Percentiles rank a stretch among this genome's conserved stretches.
phyloP scores from a whole-genome alignment of 495 filamentous ascomycete genomes.

The Hyaloscypha bicolor region DNA sequence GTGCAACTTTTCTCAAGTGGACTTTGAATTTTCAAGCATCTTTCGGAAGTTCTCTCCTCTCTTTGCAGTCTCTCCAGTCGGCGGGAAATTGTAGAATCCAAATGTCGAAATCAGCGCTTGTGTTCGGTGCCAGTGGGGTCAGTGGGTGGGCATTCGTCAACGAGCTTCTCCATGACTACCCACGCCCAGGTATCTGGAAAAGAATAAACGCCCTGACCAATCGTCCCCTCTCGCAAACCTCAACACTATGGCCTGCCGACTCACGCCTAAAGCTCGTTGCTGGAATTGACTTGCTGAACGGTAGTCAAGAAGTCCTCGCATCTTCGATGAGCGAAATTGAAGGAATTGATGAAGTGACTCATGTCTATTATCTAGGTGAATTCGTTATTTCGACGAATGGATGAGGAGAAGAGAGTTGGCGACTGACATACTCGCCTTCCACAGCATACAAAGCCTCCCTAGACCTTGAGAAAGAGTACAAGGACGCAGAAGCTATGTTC shows the following conservation, averaged over 20 bases:
- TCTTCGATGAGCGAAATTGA: constrained; percentile 7
- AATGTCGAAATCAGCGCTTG: too few species aligned
- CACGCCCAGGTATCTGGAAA: constrained; percentile 33
- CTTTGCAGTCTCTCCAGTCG: too few species aligned
- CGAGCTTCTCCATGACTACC: constrained; percentile 40
- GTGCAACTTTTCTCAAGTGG: too few species aligned
- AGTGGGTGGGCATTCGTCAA: constrained; percentile 15
- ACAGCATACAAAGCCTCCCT: constrained; percentile 37
- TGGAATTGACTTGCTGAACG: constrained; percentile 39
- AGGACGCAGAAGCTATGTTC: constrained; percentile 15
- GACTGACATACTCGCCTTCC: too few species aligned
- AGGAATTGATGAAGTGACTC: constrained; percentile 35
- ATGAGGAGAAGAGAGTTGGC: too few species aligned
- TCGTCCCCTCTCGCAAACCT: constrained; percentile 35
- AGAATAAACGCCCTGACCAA: constrained; percentile 40
- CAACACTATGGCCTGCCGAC: constrained; percentile 40
- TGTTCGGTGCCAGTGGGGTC: constrained; percentile 4
- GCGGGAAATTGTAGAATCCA: too few species aligned
- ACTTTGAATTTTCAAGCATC: too few species aligned
- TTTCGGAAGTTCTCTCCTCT: too few species aligned
- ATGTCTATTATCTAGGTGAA: constrained; percentile 40
- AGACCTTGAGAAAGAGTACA: constrained; percentile 34
- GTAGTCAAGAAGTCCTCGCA: constrained; percentile 36
- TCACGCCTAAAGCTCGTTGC: constrained; percentile 37
- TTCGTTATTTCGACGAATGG: not conserved